Evolutionary conservation across 1,284 basidiomycete genomes (phyloP), one percentile per base, ranked within the genome.

Genomic region (Tilletia indica): DNA sequence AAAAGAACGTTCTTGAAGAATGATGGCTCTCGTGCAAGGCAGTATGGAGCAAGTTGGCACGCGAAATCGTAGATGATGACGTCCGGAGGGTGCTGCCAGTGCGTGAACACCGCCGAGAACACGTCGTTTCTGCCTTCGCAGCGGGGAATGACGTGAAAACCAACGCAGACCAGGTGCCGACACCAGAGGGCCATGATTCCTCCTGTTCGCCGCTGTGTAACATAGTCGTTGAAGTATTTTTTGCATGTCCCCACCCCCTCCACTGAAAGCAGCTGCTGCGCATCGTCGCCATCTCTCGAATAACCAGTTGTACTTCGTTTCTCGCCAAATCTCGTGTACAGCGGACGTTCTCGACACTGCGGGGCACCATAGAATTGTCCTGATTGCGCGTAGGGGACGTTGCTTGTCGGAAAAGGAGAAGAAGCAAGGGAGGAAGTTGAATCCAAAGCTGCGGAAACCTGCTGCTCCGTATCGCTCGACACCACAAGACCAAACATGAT

Each of bases 141-240:
- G 4, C 6, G 4, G 6, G 51, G 51, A 19, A 54, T 54, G 51
- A 19, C 6, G 51, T 54, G 51, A 19, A 54, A 54, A 6, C 51
- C 51, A 19, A 54, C 16, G 25, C 19, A 19, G n/a, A 54, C 25
- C 19, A 19, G 6, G 16, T 54, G 51, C 4, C 5, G 51, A 31
- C 51, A 54, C 51, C 51, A 54, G 8, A 54, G 51, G n/a, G 51
- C 51, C 51, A 54, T 54, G 51, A 54, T 54, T n/a, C 51, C 51
- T 19, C 51, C 51, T 5, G 51, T 54, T 19, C 51, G 51, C 25
- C 51, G 51, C n/a, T 19, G 51, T 31, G 6, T 19, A 6, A 54
- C 51, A 19, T 54, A 54, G 25, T 4, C 51, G n/a, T 19, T 6
- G 25, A 8, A 54, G 51, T n/a, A 54, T 19, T 54, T 54, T 4